Base-by-base conservation (phyloP, 495 filamentous ascomycete genomes). In the Lentithecium fluviatile region DNA sequence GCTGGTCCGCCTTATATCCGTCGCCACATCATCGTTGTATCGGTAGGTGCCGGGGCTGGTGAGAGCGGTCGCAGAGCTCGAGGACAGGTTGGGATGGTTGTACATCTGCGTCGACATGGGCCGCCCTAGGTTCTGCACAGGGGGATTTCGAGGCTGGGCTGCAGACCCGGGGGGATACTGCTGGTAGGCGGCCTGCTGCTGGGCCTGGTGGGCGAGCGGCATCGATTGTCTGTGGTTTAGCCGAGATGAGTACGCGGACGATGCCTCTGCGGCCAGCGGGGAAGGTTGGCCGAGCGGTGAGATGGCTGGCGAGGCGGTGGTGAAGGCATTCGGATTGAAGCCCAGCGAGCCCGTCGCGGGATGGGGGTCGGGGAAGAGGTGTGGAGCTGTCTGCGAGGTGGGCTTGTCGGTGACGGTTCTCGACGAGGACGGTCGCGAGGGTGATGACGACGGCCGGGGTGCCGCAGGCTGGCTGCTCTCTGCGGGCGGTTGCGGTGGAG, bases 401-500 rank as follows among this genome's bases (percentile, higher is more conserved):
- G 56, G 60, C 26, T 60, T 13, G 19, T 69, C 66, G 17, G 66
- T 70, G 53, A 66, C 52, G 34, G 68, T 72, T 53, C 58, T 68
- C 40, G 50, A 60, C 50, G 62, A 51, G 25, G 71, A 73, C 6
- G 64, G 59, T 15, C 66, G 71, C 17, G 69, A 70, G 2, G 64
- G 56, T 6, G 66, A 63, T 3, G 69, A 54, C 13, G 62, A 65
- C 6, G 61, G 68, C 46, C 51, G 58, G 58, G 42, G 21, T 43
- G 62, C 3, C 51, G 62, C 23, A 53, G 58, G 13, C 49, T 24
- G 37, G 56, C 26, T 6, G 59, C 69, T 50, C 54, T 82, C 77
- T 60, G 76, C 75, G n/a, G 83, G 75, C 42, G 76, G 73, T 61
- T 79, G 76, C 40, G 87, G 78, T 29, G 87, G 85, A 47, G 83